Conservation (phyloP, 192 early-diverging fungal genomes). For the Gaertneriomyces sp. region DNA sequence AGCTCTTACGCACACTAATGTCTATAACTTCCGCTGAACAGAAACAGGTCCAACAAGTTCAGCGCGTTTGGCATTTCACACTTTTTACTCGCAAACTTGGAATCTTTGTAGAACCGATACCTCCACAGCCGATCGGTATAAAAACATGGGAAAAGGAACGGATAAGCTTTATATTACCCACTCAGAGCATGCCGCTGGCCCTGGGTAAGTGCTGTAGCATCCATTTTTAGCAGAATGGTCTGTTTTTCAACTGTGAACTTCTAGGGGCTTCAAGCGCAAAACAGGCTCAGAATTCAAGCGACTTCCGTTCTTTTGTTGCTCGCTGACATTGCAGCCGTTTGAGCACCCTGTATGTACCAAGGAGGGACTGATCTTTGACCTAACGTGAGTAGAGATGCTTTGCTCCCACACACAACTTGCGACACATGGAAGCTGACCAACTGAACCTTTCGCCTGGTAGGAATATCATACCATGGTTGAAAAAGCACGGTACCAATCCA, state of each 20-base stretch:
- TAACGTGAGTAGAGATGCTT: constrained; percentile 39
- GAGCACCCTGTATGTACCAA: constrained; percentile 78
- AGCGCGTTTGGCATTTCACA: too few relatives aligned
- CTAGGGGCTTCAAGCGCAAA: constrained; percentile 49
- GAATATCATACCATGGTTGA: constrained; percentile 73
- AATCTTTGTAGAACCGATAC: too few relatives aligned
- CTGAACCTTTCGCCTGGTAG: constrained; percentile 13
- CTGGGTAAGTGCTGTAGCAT: constrained; percentile 38
- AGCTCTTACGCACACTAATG: too few relatives aligned
- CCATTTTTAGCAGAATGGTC: constrained; percentile 12
- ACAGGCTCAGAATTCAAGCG: constrained; percentile 61
- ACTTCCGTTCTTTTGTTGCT: constrained; percentile 82
- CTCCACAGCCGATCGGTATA: background rate
- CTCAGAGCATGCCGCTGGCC: constrained; percentile 61
- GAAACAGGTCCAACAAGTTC: too few relatives aligned
- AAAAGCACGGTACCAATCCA: constrained; percentile 78
- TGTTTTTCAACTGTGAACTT: constrained; percentile 14
- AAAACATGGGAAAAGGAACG: constrained; percentile 55
- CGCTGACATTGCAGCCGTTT: constrained; percentile 86
- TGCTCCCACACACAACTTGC: too few relatives aligned
- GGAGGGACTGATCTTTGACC: constrained; percentile 87
- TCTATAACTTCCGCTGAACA: too few relatives aligned
- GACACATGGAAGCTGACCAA: too few relatives aligned
- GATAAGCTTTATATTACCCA: constrained; percentile 90
- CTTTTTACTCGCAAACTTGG: too few relatives aligned